Evolutionary conservation across 306 rosid genomes (phyloP).

Genomic region (Rosa rugosa): DNA sequence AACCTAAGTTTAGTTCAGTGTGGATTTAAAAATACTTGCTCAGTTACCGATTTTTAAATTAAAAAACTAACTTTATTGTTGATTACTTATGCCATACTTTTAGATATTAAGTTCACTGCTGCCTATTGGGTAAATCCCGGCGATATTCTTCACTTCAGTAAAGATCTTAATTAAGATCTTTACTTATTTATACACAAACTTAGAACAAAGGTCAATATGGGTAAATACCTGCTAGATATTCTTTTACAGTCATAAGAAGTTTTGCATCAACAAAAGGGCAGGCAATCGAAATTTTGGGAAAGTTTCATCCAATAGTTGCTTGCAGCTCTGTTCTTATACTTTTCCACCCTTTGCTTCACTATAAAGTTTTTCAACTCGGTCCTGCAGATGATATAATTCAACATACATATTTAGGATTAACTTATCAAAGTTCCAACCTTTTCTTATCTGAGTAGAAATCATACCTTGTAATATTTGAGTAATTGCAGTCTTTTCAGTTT

Average conservation of each 20-base stretch:
- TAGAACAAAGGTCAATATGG: background rate
- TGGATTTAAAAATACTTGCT: too few species aligned
- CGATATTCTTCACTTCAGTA: too few species aligned
- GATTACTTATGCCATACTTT: too few species aligned
- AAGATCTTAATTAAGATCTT: background rate
- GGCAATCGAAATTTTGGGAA: background rate
- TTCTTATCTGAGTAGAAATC: background rate
- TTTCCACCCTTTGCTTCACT: conserved; percentile 56
- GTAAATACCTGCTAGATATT: background rate
- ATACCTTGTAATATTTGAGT: conserved; percentile 74
- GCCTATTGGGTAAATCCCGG: too few species aligned
- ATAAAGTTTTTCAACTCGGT: conserved; percentile 58
- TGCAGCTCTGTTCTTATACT: conserved; percentile 18
- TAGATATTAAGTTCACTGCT: too few species aligned
- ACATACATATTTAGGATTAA: background rate
- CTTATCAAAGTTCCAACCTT: background rate
- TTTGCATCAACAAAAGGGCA: background rate
- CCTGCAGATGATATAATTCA: conserved; percentile 42
- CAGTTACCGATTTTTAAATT: too few species aligned
- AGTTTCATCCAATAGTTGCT: conserved; percentile 4
- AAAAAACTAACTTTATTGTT: too few species aligned
- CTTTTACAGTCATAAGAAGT: background rate
- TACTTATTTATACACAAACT: background rate
- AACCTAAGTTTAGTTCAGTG: too few species aligned
- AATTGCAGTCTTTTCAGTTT: conserved; percentile 85